Percentiles rank a stretch among this genome's conserved stretches.
Conservation (phyloP, 2,329 filamentous ascomycete species). For the Eurotiales sp. region DNA sequence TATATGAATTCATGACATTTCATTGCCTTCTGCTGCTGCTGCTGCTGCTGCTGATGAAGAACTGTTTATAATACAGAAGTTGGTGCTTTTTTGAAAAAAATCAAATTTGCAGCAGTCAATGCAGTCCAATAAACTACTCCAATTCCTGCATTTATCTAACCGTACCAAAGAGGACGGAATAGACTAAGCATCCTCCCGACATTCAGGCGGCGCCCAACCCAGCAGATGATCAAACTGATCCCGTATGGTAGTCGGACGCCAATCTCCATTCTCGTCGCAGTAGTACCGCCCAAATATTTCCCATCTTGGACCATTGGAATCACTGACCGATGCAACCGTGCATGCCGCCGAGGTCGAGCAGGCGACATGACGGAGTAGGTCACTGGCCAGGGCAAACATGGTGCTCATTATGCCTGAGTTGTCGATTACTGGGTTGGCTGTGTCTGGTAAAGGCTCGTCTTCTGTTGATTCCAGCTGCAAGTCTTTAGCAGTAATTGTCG, state of each 20-base stretch:
- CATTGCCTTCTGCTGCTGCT: neutral
- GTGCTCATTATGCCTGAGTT: no score
- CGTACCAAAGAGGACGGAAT: no score
- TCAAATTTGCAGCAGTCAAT: neutral
- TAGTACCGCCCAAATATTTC: slow-evolving; percentile 8
- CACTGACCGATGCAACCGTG: neutral
- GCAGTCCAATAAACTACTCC: no score
- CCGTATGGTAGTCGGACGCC: neutral
- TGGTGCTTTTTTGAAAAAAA: no score
- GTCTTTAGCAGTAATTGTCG: no score
- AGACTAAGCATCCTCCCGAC: neutral
- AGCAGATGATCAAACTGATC: slow-evolving; percentile 8
- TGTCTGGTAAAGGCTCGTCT: no score
- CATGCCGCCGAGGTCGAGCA: slow-evolving; percentile 9
- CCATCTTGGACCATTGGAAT: slow-evolving; percentile 3
- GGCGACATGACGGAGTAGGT: neutral
- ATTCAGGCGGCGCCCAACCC: slow-evolving; percentile 11
- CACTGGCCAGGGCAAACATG: neutral
- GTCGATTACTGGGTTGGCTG: no score
- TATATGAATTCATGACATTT: neutral
- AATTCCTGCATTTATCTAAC: no score
- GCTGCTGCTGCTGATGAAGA: no score
- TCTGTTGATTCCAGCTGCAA: no score
- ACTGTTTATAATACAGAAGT: no score
- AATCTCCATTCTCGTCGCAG: slow-evolving; percentile 3